Evolutionary conservation across 441 rosid species (phyloP), one percentile per base, ranked within the genome.

Genomic region (Dalechampia spathulata): DNA sequence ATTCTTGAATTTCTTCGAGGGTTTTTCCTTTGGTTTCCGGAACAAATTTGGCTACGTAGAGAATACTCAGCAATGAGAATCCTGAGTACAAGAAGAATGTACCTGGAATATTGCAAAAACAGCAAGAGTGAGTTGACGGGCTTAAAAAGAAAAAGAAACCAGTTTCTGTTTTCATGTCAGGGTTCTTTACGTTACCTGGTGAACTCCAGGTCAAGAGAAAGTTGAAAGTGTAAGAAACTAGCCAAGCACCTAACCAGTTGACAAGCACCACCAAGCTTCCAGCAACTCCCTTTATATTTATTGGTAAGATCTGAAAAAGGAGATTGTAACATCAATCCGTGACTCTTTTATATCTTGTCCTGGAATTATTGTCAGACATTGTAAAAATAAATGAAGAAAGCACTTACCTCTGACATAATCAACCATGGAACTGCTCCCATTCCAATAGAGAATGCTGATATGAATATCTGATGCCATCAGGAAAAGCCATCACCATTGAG

Each of bases 361-460:
- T 17, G 14, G 32, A 53, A 39, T 21, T 9, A 7, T 23, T n/a
- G n/a, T n/a, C n/a, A n/a, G n/a, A n/a, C n/a, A n/a, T n/a, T n/a
- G n/a, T 30, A 30, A 30, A 30, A 21, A 12, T 36, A 8, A 8
- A 5, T 28, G 20, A 6, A 16, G 8, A 50, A 9, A 20, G 16
- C 13, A 20, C 38, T 49, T 76, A 87, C 98, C 95, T 92, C 98
- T 4, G 96, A 92, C 96, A 88, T 86, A 59, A 92, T 80, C 74
- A 92, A 72, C 98, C 98, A 92, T 30, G 96, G 98, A 73, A 84
- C 94, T 39, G 96, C 91, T 70, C 96, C 95, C 85, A 84, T 68
- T 63, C 98, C 96, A 26, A 92, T 77, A 14, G 96, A 88, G 73
- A 83, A 92, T 14, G 78, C 66, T 20, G 94, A 74, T 57, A 84